These are phyloP conservation scores for Eucalyptus viminalis DNA, from an alignment of 345 rosid species.

Conservation along the genomic window DNA sequence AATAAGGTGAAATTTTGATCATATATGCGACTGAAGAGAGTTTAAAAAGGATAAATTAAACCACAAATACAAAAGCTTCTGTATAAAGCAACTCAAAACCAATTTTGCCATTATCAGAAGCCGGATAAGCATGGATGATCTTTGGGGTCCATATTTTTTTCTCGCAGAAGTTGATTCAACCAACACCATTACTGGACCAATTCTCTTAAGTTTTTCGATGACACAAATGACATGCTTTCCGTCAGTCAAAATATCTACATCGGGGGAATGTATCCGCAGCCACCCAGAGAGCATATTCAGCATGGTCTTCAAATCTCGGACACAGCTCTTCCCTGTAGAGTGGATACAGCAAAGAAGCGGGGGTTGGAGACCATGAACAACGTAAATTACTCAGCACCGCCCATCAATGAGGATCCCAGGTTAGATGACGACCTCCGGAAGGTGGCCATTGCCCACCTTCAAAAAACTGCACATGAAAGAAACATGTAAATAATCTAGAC, in stretches of 20 bases:
- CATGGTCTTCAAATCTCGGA: conserved; percentile 9
- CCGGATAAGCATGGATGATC: neutral
- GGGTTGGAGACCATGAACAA: conserved; percentile 28
- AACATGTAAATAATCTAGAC: neutral
- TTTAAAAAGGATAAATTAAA: conserved; percentile 19
- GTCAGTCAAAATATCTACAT: conserved; percentile 45
- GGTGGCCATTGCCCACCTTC: conserved; percentile 16
- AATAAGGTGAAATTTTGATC: conserved; percentile 17
- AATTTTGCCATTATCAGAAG: conserved; percentile 1
- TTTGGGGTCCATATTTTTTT: neutral
- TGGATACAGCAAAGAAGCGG: conserved; percentile 11
- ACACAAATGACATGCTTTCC: conserved; percentile 25
- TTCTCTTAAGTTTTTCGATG: conserved; percentile 11
- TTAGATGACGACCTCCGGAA: conserved; percentile 20
- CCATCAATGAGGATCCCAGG: conserved; percentile 20
- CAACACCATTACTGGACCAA: conserved; percentile 14
- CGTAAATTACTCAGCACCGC: conserved; percentile 40
- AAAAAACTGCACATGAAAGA: conserved; percentile 13
- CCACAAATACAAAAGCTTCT: conserved; percentile 20
- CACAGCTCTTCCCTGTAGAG: conserved; percentile 9
- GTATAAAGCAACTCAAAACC: conserved; percentile 11
- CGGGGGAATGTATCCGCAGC: conserved; percentile 22
- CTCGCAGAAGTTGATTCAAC: conserved; percentile 1
- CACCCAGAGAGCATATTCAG: conserved; percentile 22
- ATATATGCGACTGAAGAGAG: conserved; percentile 1